Evolutionary conservation across 352 stramenopile species (phyloP).

Genomic region (Nothophytophthora sp.): DNA sequence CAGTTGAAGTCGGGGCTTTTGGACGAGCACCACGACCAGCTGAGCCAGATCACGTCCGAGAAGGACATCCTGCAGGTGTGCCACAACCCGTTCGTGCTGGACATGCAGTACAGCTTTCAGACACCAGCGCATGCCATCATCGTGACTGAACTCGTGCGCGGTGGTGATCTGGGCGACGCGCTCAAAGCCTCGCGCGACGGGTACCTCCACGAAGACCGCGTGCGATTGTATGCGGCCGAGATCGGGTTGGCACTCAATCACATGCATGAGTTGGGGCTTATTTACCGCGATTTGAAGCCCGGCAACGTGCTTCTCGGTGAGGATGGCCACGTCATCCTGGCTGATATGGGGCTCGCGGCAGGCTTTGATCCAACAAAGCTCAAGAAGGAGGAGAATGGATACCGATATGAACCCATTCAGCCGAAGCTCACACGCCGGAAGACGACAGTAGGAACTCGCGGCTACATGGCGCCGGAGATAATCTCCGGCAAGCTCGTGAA

Average conservation of each 20-base stretch:
- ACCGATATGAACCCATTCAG: constrained; percentile 52
- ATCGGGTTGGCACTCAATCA: constrained; percentile 87
- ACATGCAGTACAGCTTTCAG: constrained; percentile 93
- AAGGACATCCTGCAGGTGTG: constrained; percentile 89
- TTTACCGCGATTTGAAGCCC: constrained; percentile 90
- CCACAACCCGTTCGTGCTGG: constrained; percentile 88
- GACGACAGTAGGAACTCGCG: constrained; percentile 86
- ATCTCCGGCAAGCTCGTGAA: constrained; percentile 86
- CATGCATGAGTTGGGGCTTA: constrained; percentile 86
- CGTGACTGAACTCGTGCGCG: constrained; percentile 85
- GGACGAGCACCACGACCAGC: constrained; percentile 83
- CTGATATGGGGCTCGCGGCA: constrained; percentile 86
- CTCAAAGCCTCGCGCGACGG: constrained; percentile 70
- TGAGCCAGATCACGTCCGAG: constrained; percentile 88
- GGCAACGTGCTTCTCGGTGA: constrained; percentile 89
- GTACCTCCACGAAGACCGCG: constrained; percentile 74
- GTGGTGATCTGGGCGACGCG: constrained; percentile 75
- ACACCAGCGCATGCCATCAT: constrained; percentile 86
- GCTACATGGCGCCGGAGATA: constrained; percentile 93
- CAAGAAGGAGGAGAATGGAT: constrained; percentile 50
- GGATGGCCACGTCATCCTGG: constrained; percentile 89
- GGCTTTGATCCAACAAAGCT: constrained; percentile 57
- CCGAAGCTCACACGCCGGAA: constrained; percentile 70
- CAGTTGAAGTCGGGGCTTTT: constrained; percentile 90
- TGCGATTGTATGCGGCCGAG: constrained; percentile 82